Base-by-base conservation (phyloP, 768 basidiomycete genomes). In the Russula compacta region DNA sequence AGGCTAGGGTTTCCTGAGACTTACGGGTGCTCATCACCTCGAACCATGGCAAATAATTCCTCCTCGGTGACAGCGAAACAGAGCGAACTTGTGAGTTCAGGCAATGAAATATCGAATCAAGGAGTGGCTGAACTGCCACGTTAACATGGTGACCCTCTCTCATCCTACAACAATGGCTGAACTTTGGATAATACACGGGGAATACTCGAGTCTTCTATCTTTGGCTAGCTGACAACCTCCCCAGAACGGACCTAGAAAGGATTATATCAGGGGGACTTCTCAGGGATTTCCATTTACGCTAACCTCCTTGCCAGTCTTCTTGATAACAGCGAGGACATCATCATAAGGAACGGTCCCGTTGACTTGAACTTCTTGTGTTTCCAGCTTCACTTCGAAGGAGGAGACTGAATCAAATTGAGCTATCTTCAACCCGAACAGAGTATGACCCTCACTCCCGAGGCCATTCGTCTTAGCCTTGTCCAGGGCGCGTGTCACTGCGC, bases 251-350 rank as follows among this genome's bases (percentile, higher is more conserved):
- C 55, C 66, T 64, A 32, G n/a, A 43, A 14, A 15, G 19, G 5
- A 35, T 35, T 5, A 43, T 35, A 53, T 42, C 15, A 47, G 32
- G 12, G 32, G 15, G n/a, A 4, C 21, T 49, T 49, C 10, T 2
- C 43, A 29, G 8, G 32, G 15, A 33, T 19, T 38, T 12, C n/a
- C 29, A 2, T 33, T 65, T 3, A 12, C 9, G 64, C 76, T 24
- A 55, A 90, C 92, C 85, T 89, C 81, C 74, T 94, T 94, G 65
- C 93, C 93, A 10, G 92, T 95, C 82, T 93, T 95, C 79, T 83
- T 82, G 70, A 95, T 91, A 77, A 79, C 88, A 55, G 75, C 84
- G 12, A 82, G 73, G 49, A 92, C 76, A 3, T 77, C 77, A 0
- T 91, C 88, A 70, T 87, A 89, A 17, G 79, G 67, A 10, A 82